phyloP scores from a whole-genome alignment of 2,329 filamentous ascomycete species.

The Arthroderma sp. region DNA sequence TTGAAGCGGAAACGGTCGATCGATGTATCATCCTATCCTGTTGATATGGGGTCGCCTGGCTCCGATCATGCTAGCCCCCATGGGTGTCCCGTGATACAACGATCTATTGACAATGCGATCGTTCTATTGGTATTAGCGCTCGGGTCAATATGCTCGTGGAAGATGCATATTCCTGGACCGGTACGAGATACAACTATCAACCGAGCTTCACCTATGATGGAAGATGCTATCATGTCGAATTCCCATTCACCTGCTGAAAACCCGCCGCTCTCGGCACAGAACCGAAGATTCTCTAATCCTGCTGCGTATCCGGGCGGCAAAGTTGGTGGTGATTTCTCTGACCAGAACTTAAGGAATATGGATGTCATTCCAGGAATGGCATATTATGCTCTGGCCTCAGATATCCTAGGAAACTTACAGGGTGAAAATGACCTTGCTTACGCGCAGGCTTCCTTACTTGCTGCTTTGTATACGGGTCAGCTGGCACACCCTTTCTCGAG shows the following conservation, averaged over 20 bases:
- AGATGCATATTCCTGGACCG: conserved; percentile 38
- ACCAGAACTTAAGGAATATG: conserved; percentile 45
- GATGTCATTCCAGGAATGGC: conserved; percentile 80
- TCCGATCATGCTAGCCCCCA: conserved; percentile 4
- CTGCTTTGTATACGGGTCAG: conserved; percentile 80
- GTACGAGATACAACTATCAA: conserved; percentile 28
- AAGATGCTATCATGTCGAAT: background rate
- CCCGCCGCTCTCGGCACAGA: conserved; percentile 3
- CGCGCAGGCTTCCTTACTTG: conserved; percentile 72
- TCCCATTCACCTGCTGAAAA: conserved; percentile 1
- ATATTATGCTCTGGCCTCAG: conserved; percentile 75
- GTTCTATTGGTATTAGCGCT: conserved; percentile 73
- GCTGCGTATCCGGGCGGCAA: conserved; percentile 5
- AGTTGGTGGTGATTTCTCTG: conserved; percentile 11
- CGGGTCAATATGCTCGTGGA: conserved; percentile 61
- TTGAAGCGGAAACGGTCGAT: conserved; percentile 11
- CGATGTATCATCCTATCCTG: conserved; percentile 4
- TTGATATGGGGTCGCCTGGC: conserved; percentile 5
- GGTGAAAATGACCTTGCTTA: conserved; percentile 70
- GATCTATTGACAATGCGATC: conserved; percentile 66
- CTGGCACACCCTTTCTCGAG: conserved; percentile 78
- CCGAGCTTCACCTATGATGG: conserved; percentile 9
- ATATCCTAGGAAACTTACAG: conserved; percentile 70
- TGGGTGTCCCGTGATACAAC: conserved; percentile 22
- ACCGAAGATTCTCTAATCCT: conserved; percentile 3